These are phyloP conservation scores for Neofusicoccum parvum DNA, from an alignment of 2,329 filamentous ascomycete species.

Conservation along the genomic window DNA sequence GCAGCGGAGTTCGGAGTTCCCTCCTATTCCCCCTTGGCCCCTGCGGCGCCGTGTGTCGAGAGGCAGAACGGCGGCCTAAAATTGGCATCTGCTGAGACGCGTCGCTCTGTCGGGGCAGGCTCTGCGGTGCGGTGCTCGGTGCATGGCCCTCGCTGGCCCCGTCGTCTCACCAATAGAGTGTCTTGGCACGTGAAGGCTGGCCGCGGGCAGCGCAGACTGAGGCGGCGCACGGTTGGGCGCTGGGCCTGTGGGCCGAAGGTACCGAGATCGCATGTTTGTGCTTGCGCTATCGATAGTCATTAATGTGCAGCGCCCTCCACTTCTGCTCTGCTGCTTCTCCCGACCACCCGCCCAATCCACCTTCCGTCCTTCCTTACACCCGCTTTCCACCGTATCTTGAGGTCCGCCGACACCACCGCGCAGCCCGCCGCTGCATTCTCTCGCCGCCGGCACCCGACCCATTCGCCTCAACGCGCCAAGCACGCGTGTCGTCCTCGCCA, in stretches of 20 bases:
- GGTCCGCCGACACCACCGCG: background rate
- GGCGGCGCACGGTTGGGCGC: background rate
- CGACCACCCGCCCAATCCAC: background rate
- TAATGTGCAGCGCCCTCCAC: constrained; percentile 4
- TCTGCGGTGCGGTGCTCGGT: background rate
- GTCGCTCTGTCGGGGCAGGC: background rate
- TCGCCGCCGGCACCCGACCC: background rate
- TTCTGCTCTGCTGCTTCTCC: background rate
- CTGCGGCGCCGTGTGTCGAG: background rate
- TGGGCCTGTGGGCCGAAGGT: background rate
- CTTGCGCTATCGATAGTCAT: constrained; percentile 10
- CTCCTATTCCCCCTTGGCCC: constrained; percentile 11
- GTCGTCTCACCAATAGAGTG: background rate
- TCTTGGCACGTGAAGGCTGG: background rate
- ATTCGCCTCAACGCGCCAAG: background rate
- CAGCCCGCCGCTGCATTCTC: background rate
- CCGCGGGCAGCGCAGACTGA: background rate
- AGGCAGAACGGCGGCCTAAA: background rate
- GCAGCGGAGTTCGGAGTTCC: constrained; percentile 12
- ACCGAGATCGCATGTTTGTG: background rate
- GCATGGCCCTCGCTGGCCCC: background rate
- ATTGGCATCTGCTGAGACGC: constrained; percentile 2
- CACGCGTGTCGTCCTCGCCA: constrained; percentile 21
- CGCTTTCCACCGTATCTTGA: background rate
- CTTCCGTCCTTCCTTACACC: background rate